Conservation (phyloP, 768 basidiomycete species). For the Scleroderma citrinum region DNA sequence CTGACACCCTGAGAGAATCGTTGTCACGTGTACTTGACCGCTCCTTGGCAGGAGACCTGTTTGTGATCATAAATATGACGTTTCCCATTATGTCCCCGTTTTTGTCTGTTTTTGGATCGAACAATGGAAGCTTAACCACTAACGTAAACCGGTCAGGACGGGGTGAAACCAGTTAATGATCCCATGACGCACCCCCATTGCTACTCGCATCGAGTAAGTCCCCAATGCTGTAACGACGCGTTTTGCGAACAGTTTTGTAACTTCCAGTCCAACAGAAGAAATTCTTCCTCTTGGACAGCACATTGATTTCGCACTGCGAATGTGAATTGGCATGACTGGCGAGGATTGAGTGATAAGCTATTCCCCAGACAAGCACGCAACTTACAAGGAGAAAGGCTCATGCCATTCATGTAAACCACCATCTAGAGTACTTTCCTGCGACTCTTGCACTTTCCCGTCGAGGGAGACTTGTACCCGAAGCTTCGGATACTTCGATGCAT, state of each 20-base stretch:
- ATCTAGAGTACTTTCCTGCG: constrained; percentile 21
- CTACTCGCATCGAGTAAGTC: constrained; percentile 21
- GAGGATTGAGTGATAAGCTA: constrained; percentile 8
- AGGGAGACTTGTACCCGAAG: constrained; percentile 22
- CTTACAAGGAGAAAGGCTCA: constrained; percentile 26
- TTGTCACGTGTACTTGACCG: constrained; percentile 13
- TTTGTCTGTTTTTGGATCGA: constrained; percentile 24
- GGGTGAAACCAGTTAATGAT: constrained; percentile 22
- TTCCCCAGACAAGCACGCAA: background rate
- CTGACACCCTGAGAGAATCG: constrained; percentile 11
- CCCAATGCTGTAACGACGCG: constrained; percentile 19
- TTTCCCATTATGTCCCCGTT: constrained; percentile 22
- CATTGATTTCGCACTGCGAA: constrained; percentile 24
- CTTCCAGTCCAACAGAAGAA: constrained; percentile 23
- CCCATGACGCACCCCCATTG: constrained; percentile 18
- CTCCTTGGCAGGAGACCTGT: constrained; percentile 11
- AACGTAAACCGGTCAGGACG: constrained; percentile 23
- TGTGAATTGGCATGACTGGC: constrained; percentile 12
- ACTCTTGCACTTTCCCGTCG: constrained; percentile 25
- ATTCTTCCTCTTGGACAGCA: constrained; percentile 22
- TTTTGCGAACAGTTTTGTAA: constrained; percentile 24
- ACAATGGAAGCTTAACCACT: constrained; percentile 29
- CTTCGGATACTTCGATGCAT: constrained; percentile 18
- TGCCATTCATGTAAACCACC: constrained; percentile 23
- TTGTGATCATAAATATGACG: constrained; percentile 21